phyloP scores from a whole-genome alignment of 2,329 filamentous ascomycete genomes.

The Pseudopithomyces chartarum region DNA sequence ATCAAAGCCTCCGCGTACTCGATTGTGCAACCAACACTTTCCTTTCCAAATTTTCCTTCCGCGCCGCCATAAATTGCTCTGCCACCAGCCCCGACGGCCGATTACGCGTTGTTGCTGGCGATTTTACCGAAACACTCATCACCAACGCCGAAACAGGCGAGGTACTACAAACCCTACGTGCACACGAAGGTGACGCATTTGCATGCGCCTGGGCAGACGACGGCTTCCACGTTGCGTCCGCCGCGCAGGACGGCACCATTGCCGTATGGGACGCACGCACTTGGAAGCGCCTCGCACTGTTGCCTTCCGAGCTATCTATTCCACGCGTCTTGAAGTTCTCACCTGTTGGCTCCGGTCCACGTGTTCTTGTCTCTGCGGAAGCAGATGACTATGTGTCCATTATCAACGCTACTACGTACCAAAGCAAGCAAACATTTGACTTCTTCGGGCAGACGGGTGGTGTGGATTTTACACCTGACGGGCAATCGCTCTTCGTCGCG shows the following conservation, averaged over 20 bases:
- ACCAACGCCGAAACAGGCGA: conserved; percentile 69
- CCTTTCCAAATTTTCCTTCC: conserved; percentile 60
- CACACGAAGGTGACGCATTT: conserved; percentile 74
- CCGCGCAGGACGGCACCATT: conserved; percentile 74
- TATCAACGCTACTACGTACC: conserved; percentile 69
- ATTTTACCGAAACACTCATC: conserved; percentile 68
- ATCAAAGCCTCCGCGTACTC: conserved; percentile 59
- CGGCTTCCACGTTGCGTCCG: conserved; percentile 76
- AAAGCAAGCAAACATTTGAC: conserved; percentile 70
- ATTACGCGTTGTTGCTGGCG: conserved; percentile 74
- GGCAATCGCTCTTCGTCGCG: conserved; percentile 69
- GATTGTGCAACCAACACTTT: conserved; percentile 64
- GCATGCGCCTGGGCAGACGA: conserved; percentile 81
- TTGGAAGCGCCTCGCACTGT: conserved; percentile 62
- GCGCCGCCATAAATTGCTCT: conserved; percentile 72
- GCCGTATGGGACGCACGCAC: conserved; percentile 78
- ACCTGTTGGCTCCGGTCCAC: conserved; percentile 69
- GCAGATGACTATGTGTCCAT: conserved; percentile 75
- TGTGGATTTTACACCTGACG: conserved; percentile 68
- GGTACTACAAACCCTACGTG: conserved; percentile 61
- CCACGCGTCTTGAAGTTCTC: conserved; percentile 74
- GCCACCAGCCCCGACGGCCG: conserved; percentile 73
- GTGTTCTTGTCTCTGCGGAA: conserved; percentile 73
- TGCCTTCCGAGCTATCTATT: conserved; percentile 70
- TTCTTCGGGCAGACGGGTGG: conserved; percentile 79